A percentile compares a stretch with the other conserved stretches of the same genome.
Evolutionary conservation across 202 grass and related monocot genomes (phyloP).

Genomic region (Tripidium arundinaceum): DNA sequence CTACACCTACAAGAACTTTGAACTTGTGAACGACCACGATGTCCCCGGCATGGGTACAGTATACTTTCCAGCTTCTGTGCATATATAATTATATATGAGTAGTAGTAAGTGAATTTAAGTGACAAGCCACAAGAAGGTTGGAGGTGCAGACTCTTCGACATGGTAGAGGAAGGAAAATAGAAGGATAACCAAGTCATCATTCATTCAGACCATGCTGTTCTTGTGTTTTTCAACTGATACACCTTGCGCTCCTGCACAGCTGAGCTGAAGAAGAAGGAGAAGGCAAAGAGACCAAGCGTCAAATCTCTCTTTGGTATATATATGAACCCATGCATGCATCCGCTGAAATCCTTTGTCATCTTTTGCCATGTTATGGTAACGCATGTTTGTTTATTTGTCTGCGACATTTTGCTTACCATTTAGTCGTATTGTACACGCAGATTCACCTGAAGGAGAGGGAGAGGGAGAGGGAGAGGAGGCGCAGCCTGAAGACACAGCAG

Average conservation of each 20-base stretch:
- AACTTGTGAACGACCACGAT: constrained; percentile 89
- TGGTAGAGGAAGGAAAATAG: too few species aligned
- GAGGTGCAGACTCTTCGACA: too few species aligned
- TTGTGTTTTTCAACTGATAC: constrained; percentile 6
- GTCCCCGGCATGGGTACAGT: constrained; percentile 70
- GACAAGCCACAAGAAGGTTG: not conserved
- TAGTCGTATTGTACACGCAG: not conserved
- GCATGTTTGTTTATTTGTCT: too few species aligned
- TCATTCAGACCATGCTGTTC: not conserved
- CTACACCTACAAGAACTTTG: constrained; percentile 98
- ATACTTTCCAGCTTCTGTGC: not conserved
- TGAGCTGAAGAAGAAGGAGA: constrained; percentile 90
- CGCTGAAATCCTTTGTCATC: not conserved
- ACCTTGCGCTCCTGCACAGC: constrained; percentile 31
- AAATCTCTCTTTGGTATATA: constrained; percentile 71
- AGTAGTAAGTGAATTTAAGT: not conserved
- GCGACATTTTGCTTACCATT: too few species aligned
- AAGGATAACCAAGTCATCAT: too few species aligned
- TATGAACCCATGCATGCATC: not conserved
- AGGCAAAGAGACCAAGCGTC: constrained; percentile 85
- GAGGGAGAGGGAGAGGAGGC: not conserved
- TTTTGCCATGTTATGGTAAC: too few species aligned
- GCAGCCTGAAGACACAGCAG: not conserved
- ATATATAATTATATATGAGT: not conserved
- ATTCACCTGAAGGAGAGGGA: constrained; percentile 43